A percentile compares a stretch with the other conserved stretches of the same genome.
These are phyloP conservation scores for Hymenoscyphus fraxineus DNA, from an alignment of 2,329 filamentous ascomycete genomes.

Conservation along the genomic window DNA sequence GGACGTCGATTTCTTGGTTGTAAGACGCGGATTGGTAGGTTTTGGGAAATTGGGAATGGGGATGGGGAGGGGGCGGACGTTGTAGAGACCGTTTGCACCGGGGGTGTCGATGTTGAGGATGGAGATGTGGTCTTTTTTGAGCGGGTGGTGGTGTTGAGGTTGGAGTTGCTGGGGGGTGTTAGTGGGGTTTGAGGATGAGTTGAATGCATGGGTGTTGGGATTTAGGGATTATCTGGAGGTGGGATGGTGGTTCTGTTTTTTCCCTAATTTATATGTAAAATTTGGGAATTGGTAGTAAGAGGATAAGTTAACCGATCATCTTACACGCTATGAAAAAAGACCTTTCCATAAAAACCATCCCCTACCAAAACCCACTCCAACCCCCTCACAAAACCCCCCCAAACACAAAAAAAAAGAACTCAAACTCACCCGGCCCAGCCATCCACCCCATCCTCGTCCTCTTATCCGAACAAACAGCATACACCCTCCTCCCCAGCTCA, in stretches of 20 bases:
- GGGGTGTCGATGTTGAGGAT: conserved; percentile 22
- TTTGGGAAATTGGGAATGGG: conserved; percentile 6
- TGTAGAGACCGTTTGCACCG: conserved; percentile 16
- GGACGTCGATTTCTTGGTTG: conserved; percentile 26
- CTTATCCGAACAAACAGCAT: conserved; percentile 20
- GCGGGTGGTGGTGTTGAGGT: conserved; percentile 18
- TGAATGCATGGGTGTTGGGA: conserved; percentile 1
- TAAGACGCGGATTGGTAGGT: neutral
- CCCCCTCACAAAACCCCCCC: too few species aligned
- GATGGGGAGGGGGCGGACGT: conserved; percentile 13
- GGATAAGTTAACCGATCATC: too few species aligned
- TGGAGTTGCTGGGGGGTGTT: conserved; percentile 13
- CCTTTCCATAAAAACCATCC: too few species aligned
- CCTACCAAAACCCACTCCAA: too few species aligned
- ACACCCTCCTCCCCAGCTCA: conserved; percentile 19
- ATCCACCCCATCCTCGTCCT: conserved; percentile 14
- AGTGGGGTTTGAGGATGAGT: neutral
- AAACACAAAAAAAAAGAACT: neutral
- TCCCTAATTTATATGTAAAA: too few species aligned
- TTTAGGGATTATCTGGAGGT: neutral
- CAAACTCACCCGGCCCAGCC: conserved; percentile 19
- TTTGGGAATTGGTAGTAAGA: too few species aligned
- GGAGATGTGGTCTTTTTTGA: conserved; percentile 18
- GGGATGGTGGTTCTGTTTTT: too few species aligned
- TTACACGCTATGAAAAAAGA: too few species aligned